A percentile compares a stretch with the other conserved stretches of the same genome.
Conservation (phyloP, 2,329 filamentous ascomycete species). For the Rutstroemia sp. region DNA sequence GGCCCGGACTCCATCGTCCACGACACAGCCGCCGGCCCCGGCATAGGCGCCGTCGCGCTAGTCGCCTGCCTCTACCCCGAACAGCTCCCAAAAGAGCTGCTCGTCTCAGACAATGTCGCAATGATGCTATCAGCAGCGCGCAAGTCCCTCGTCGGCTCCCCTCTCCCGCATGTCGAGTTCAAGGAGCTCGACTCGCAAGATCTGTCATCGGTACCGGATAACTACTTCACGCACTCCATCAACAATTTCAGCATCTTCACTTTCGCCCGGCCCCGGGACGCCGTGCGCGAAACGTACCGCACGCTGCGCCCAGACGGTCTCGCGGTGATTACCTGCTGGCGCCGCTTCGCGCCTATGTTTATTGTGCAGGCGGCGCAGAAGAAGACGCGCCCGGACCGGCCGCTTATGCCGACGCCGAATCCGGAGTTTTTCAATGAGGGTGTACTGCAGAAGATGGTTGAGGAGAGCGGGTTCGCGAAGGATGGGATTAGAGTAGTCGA, state of each 20-base stretch:
- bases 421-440: not conserved
- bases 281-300: not conserved
- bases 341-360: not conserved
- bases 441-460: not conserved
- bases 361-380: not conserved
- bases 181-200: not conserved
- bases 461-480: not conserved
- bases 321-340: not conserved
- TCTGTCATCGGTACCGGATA: not conserved
- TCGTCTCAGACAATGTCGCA: slow-evolving; percentile 25
- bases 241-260: not conserved
- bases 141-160: slow-evolving; percentile 23
- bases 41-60: slow-evolving; percentile 23
- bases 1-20: slow-evolving; percentile 23
- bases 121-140: slow-evolving; percentile 26
- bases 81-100: slow-evolving; percentile 23
- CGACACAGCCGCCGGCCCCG: slow-evolving; percentile 29
- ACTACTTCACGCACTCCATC: not conserved
- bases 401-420: not conserved
- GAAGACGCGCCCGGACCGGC: not conserved
- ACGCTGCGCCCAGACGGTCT: not conserved
- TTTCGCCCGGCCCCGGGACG: not conserved
- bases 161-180: slow-evolving; percentile 21
- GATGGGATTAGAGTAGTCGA: slow-evolving; percentile 19
- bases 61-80: slow-evolving; percentile 22